These are phyloP conservation scores for Acanthamoeba lugdunensis DNA, from an alignment of 208 protist species.

Conservation along the genomic window DNA sequence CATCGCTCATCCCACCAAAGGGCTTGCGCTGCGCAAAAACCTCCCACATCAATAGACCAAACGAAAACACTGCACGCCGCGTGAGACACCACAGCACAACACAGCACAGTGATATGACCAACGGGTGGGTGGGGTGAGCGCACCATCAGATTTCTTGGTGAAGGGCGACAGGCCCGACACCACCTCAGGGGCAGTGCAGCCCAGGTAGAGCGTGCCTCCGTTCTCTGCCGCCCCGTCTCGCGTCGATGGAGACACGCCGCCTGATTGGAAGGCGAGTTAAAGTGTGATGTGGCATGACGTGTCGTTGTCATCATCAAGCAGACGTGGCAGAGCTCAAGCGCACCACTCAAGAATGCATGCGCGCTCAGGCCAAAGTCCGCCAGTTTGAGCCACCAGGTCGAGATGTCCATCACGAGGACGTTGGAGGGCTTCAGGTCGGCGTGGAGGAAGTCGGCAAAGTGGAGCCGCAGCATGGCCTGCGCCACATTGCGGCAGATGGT, in stretches of 20 bases:
- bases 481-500: conserved; percentile 33
- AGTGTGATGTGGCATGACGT: not conserved
- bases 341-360: not conserved
- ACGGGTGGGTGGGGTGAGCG: not conserved
- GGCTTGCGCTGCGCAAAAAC: conserved; percentile 23
- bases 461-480: conserved; percentile 19
- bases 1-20: conserved; percentile 26
- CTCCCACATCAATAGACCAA: conserved; percentile 30
- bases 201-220: conserved; percentile 3
- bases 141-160: conserved; percentile 39
- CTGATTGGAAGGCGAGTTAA: not conserved
- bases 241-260: not conserved
- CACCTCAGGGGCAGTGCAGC: conserved; percentile 25
- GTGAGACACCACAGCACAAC: too few relatives aligned
- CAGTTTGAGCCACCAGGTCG: conserved; percentile 43
- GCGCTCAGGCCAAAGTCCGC: conserved; percentile 34
- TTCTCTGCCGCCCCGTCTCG: not conserved
- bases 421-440: conserved; percentile 37
- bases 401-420: conserved; percentile 30
- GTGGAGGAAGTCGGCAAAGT: conserved; percentile 26
- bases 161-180: conserved; percentile 26
- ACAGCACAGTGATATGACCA: too few relatives aligned
- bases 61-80: conserved; percentile 48
- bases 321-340: not conserved
- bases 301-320: not conserved